Evolutionary conservation across 2,329 filamentous ascomycete species (phyloP).

Genomic region (Alternaria atra): DNA sequence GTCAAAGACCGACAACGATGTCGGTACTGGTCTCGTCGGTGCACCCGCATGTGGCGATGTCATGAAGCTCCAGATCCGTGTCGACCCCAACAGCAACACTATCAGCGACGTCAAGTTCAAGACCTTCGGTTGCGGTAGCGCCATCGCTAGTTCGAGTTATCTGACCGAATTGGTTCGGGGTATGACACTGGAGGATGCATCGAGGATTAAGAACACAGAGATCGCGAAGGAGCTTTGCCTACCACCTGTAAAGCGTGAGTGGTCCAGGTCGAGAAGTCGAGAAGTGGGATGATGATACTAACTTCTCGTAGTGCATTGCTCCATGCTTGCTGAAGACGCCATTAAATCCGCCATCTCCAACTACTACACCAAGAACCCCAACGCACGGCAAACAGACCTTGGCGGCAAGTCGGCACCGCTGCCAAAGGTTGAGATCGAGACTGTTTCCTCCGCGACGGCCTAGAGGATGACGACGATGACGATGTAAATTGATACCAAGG

Average conservation of each 20-base stretch:
- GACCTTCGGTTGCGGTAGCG: constrained; percentile 93
- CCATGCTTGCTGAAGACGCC: constrained; percentile 90
- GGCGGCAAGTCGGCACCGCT: constrained; percentile 76
- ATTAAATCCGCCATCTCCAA: constrained; percentile 92
- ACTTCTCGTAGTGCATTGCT: constrained; percentile 77
- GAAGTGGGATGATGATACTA: constrained; percentile 8
- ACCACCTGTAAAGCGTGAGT: constrained; percentile 85
- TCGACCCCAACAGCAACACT: constrained; percentile 85
- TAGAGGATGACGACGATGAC: constrained; percentile 30
- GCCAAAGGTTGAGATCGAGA: constrained; percentile 70
- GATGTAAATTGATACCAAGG: constrained; percentile 36
- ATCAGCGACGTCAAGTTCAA: constrained; percentile 98
- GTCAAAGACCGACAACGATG: constrained; percentile 80
- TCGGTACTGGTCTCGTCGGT: constrained; percentile 89
- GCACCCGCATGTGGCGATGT: constrained; percentile 93
- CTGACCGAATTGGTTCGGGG: constrained; percentile 93
- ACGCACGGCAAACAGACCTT: constrained; percentile 76
- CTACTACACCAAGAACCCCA: constrained; percentile 91
- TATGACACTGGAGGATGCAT: constrained; percentile 95
- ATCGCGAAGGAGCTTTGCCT: constrained; percentile 96
- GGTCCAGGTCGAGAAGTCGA: background rate
- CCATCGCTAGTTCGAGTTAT: constrained; percentile 94
- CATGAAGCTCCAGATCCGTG: constrained; percentile 93
- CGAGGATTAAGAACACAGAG: constrained; percentile 93
- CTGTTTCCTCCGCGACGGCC: constrained; percentile 53